phyloP scores from a whole-genome alignment of 2,329 filamentous ascomycete species.

The Alternaria gaisen region DNA sequence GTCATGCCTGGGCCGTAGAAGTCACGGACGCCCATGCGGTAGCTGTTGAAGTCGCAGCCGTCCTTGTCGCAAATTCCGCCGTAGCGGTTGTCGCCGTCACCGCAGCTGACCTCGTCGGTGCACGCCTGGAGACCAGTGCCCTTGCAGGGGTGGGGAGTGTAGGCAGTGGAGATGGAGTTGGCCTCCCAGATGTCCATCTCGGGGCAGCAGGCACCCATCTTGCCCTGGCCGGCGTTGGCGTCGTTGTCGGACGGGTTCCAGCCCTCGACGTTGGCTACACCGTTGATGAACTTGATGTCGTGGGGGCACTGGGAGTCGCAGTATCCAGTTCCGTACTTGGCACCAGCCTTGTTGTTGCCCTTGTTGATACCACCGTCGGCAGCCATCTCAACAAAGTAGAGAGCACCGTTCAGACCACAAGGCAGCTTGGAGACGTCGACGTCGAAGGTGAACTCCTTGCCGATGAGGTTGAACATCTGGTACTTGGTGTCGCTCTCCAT shows the following conservation, averaged over 20 bases:
- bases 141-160: slow-evolving; percentile 72
- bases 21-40: slow-evolving; percentile 69
- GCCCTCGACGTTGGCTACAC: slow-evolving; percentile 63
- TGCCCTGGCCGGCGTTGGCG: slow-evolving; percentile 62
- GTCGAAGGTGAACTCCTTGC: slow-evolving; percentile 55
- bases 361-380: slow-evolving; percentile 61
- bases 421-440: slow-evolving; percentile 66
- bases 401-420: slow-evolving; percentile 73
- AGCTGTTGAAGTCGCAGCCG: slow-evolving; percentile 70
- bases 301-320: slow-evolving; percentile 54
- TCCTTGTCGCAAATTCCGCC: slow-evolving; percentile 71
- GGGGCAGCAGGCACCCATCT: slow-evolving; percentile 69
- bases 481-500: slow-evolving; percentile 54
- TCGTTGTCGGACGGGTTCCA: slow-evolving; percentile 64
- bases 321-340: slow-evolving; percentile 67
- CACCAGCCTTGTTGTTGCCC: slow-evolving; percentile 62
- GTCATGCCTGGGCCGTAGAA: slow-evolving; percentile 69
- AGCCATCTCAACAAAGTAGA: slow-evolving; percentile 66
- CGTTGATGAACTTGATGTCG: slow-evolving; percentile 63
- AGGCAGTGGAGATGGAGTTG: slow-evolving; percentile 70
- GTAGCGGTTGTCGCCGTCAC: slow-evolving; percentile 63
- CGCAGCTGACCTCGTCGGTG: slow-evolving; percentile 54
- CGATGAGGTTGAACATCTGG: slow-evolving; percentile 54
- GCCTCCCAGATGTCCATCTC: slow-evolving; percentile 79
- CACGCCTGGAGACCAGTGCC: slow-evolving; percentile 62